phyloP scores from a whole-genome alignment of 1,139 yeast species.

The Yamadazyma trypodendri region DNA sequence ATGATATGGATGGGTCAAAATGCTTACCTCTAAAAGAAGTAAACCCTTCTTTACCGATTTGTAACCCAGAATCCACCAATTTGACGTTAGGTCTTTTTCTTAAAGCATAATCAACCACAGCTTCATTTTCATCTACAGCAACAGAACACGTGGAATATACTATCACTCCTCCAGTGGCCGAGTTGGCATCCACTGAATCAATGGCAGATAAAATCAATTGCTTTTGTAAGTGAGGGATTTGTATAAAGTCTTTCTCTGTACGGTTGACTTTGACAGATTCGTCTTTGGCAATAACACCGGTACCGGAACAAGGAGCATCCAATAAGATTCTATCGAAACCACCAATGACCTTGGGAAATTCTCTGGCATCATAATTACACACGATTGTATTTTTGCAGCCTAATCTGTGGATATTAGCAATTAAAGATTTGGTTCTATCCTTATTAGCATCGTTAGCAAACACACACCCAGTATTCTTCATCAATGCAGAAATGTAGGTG shows the following conservation, averaged over 20 bases:
- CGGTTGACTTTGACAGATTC: constrained; percentile 91
- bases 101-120: constrained; percentile 97
- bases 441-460: constrained; percentile 97
- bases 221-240: constrained; percentile 94
- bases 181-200: constrained; percentile 92
- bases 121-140: constrained; percentile 97
- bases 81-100: constrained; percentile 96
- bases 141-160: constrained; percentile 98
- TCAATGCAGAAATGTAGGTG: constrained; percentile 90
- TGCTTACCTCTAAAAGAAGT: constrained; percentile 91
- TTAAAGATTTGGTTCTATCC: constrained; percentile 91
- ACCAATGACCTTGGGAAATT: constrained; percentile 96
- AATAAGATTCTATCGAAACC: constrained; percentile 93
- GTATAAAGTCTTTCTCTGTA: constrained; percentile 94
- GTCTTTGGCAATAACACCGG: constrained; percentile 98
- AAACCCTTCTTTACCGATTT: constrained; percentile 95
- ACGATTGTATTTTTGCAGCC: constrained; percentile 97
- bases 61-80: constrained; percentile 90
- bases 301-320: constrained; percentile 99
- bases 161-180: constrained; percentile 88
- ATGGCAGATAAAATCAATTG: constrained; percentile 92
- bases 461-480: constrained; percentile 97
- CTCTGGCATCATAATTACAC: constrained; percentile 97
- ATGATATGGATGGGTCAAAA: constrained; percentile 70
- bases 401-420: constrained; percentile 95